These are phyloP conservation scores for Musa beccarii DNA, from an alignment of 176 grass and related monocot species.

Conservation along the genomic window DNA sequence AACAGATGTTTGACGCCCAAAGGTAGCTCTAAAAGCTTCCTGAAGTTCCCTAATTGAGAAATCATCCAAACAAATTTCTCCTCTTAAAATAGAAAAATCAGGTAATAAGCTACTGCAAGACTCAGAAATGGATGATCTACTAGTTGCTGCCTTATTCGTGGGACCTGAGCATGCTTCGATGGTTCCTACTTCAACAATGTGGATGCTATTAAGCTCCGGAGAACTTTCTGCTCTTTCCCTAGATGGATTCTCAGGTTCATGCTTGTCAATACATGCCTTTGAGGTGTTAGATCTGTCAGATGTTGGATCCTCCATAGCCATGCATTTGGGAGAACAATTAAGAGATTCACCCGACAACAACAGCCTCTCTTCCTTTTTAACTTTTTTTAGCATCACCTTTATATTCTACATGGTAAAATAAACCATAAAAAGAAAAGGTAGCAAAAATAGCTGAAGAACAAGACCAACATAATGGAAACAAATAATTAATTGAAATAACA, in stretches of 20 bases:
- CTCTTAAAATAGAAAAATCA: slow-evolving; percentile 80
- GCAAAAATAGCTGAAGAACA: not conserved
- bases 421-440: slow-evolving; percentile 1
- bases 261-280: slow-evolving; percentile 22
- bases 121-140: slow-evolving; percentile 42
- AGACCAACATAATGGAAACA: not conserved
- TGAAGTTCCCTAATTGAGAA: slow-evolving; percentile 94
- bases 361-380: slow-evolving; percentile 49
- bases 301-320: slow-evolving; percentile 14
- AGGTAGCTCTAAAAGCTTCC: slow-evolving; percentile 82
- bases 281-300: slow-evolving; percentile 23
- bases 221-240: slow-evolving; percentile 42
- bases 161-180: slow-evolving; percentile 43
- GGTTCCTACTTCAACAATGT: slow-evolving; percentile 54
- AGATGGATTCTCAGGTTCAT: slow-evolving; percentile 44
- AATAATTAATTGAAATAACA: not conserved
- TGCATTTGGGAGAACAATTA: slow-evolving; percentile 27
- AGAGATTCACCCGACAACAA: slow-evolving; percentile 30
- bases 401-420: slow-evolving; percentile 18
- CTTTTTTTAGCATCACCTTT: slow-evolving; percentile 29
- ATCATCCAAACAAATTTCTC: slow-evolving; percentile 77
- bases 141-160: slow-evolving; percentile 28
- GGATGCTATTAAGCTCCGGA: slow-evolving; percentile 42
- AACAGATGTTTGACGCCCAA: slow-evolving; percentile 86
- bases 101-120: slow-evolving; percentile 43